These are phyloP conservation scores for Phaseolus coccineus DNA, from an alignment of 331 rosid species.

Conservation along the genomic window DNA sequence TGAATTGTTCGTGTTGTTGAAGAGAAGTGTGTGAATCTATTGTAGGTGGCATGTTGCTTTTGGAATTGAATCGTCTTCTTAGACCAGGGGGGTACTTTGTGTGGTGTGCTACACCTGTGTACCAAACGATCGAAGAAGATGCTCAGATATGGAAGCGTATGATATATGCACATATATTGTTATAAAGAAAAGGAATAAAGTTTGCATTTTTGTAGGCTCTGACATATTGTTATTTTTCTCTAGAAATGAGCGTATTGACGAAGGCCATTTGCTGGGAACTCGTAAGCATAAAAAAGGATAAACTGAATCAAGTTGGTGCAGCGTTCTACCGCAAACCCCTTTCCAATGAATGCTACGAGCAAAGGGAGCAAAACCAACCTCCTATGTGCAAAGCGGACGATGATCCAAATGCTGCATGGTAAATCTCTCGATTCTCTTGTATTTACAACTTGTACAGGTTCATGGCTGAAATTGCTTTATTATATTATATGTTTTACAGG, in stretches of 20 bases:
- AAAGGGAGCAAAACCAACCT: constrained; percentile 70
- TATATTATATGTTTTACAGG: constrained; percentile 46
- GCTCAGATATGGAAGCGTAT: constrained; percentile 76
- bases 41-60: constrained; percentile 74
- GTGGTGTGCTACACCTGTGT: constrained; percentile 92
- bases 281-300: constrained; percentile 66
- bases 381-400: constrained; percentile 78
- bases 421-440: constrained; percentile 12
- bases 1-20: background rate
- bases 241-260: constrained; percentile 72
- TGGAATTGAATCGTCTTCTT: constrained; percentile 78
- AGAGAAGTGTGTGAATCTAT: background rate
- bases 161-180: background rate
- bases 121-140: constrained; percentile 73
- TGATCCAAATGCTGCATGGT: constrained; percentile 89
- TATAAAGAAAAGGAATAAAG: background rate
- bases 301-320: constrained; percentile 64
- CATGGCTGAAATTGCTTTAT: background rate
- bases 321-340: constrained; percentile 80
- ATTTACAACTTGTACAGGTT: background rate
- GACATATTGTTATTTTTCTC: constrained; percentile 6
- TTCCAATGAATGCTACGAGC: constrained; percentile 69
- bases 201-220: background rate
- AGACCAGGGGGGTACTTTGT: constrained; percentile 85
- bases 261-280: constrained; percentile 86